These are phyloP conservation scores for Ramalina peruviana DNA, from an alignment of 495 filamentous ascomycete species.

Conservation along the genomic window DNA sequence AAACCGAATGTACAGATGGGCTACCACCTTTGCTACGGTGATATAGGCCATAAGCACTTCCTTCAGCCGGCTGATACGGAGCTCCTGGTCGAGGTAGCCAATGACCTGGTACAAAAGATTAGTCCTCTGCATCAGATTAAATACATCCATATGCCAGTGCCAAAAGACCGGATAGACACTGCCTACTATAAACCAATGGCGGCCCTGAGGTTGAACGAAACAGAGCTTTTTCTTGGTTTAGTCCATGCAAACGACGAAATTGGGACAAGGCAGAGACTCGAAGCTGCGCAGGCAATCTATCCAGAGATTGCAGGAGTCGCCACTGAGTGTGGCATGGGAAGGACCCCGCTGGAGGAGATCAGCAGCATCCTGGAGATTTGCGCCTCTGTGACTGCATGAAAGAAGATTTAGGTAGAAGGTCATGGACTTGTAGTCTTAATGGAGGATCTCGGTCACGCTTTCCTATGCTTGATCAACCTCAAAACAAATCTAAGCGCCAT, in stretches of 20 bases:
- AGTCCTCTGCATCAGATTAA: slow-evolving; percentile 13
- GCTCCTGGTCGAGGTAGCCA: slow-evolving; percentile 22
- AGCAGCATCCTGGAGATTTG: too few species aligned
- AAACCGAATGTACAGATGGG: slow-evolving; percentile 23
- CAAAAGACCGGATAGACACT: slow-evolving; percentile 21
- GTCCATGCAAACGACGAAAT: slow-evolving; percentile 28
- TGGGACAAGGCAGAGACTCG: slow-evolving; percentile 25
- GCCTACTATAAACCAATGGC: slow-evolving; percentile 23
- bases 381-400: too few species aligned
- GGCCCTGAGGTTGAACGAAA: slow-evolving; percentile 14
- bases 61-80: slow-evolving; percentile 25
- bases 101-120: slow-evolving; percentile 12
- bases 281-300: slow-evolving; percentile 17
- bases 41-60: slow-evolving; percentile 28
- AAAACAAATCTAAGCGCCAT: too few species aligned
- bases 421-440: too few species aligned
- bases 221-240: slow-evolving; percentile 26
- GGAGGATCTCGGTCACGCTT: too few species aligned
- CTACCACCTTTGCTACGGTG: slow-evolving; percentile 35
- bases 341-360: too few species aligned
- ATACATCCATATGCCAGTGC: slow-evolving; percentile 34
- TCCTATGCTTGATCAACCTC: too few species aligned
- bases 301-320: background rate
- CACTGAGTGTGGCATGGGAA: too few species aligned
- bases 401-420: too few species aligned